Percentiles rank a stretch among this genome's conserved stretches.
Evolutionary conservation across 2,329 filamentous ascomycete genomes (phyloP).

Genomic region (Cladophialophora chaetospira): DNA sequence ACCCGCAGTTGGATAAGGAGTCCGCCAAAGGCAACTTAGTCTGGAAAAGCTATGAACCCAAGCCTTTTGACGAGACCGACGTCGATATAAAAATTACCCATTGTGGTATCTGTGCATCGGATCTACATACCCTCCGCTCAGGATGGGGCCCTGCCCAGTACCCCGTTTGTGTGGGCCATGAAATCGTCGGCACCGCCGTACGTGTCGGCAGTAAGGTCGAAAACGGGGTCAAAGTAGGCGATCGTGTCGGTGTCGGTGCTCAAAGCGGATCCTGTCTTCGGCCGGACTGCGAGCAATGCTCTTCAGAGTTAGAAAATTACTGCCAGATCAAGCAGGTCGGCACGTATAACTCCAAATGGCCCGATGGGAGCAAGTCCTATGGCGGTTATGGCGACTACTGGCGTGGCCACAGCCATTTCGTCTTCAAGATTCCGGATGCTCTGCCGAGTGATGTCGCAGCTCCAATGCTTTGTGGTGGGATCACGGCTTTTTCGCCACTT

Average conservation of each 20-base stretch:
- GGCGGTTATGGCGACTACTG: slow-evolving; percentile 65
- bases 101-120: slow-evolving; percentile 67
- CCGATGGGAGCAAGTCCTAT: slow-evolving; percentile 64
- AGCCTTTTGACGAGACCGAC: slow-evolving; percentile 59
- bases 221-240: slow-evolving; percentile 63
- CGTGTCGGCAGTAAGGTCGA: slow-evolving; percentile 53
- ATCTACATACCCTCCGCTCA: slow-evolving; percentile 46
- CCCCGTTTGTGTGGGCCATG: slow-evolving; percentile 62
- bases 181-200: slow-evolving; percentile 63
- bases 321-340: slow-evolving; percentile 43
- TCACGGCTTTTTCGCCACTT: slow-evolving; percentile 73
- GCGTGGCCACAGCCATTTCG: slow-evolving; percentile 51
- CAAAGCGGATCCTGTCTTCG: slow-evolving; percentile 59
- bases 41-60: slow-evolving; percentile 41
- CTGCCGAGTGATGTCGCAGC: slow-evolving; percentile 57
- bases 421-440: slow-evolving; percentile 52
- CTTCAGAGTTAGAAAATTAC: slow-evolving; percentile 45
- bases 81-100: slow-evolving; percentile 67
- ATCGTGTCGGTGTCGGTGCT: slow-evolving; percentile 65
- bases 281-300: slow-evolving; percentile 58
- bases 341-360: slow-evolving; percentile 63
- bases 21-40: slow-evolving; percentile 52
- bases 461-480: slow-evolving; percentile 75
- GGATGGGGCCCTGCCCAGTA: slow-evolving; percentile 41
- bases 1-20: slow-evolving; percentile 50